Conservation (phyloP, 202 grass and related monocot species). For the Setaria italica region DNA sequence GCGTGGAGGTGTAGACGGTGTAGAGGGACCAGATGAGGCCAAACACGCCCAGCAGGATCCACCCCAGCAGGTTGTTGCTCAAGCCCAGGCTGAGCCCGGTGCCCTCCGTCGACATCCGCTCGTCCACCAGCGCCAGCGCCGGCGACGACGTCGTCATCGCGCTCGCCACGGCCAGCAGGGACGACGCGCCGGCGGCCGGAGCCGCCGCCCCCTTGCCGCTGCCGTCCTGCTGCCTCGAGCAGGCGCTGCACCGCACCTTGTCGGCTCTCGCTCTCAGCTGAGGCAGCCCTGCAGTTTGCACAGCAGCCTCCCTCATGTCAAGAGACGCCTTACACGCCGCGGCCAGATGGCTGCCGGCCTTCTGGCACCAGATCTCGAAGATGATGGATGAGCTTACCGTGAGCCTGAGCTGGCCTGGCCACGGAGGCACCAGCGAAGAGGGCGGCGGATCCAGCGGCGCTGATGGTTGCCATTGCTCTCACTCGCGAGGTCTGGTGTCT, state of each 20-base stretch:
- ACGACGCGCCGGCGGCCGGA: slow-evolving; percentile 4
- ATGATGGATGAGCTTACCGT: slow-evolving; percentile 27
- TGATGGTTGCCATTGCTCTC: slow-evolving; percentile 60
- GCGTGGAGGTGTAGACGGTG: slow-evolving; percentile 86
- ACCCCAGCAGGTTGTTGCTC: slow-evolving; percentile 89
- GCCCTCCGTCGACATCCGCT: slow-evolving; percentile 89
- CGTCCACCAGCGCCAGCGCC: slow-evolving; percentile 83
- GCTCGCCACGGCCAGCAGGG: slow-evolving; percentile 48
- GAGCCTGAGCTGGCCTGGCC: slow-evolving; percentile 35
- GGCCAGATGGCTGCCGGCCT: not conserved
- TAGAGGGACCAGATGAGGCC: slow-evolving; percentile 93
- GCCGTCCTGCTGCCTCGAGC: slow-evolving; percentile 38
- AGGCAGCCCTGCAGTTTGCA: slow-evolving; percentile 43
- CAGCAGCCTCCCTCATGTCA: not conserved
- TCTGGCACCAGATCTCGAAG: not conserved
- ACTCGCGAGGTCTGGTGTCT: not conserved
- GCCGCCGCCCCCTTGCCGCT: not conserved
- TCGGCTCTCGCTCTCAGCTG: slow-evolving; percentile 60
- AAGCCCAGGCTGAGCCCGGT: slow-evolving; percentile 81
- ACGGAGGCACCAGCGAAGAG: slow-evolving; percentile 28
- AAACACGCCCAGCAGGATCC: slow-evolving; percentile 84
- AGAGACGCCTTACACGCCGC: not conserved
- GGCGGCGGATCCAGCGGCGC: slow-evolving; percentile 32
- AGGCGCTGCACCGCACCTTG: slow-evolving; percentile 58
- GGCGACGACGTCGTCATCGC: slow-evolving; percentile 51